Base-by-base conservation (phyloP, 2,329 filamentous ascomycete genomes). In the Colletotrichum sp. region DNA sequence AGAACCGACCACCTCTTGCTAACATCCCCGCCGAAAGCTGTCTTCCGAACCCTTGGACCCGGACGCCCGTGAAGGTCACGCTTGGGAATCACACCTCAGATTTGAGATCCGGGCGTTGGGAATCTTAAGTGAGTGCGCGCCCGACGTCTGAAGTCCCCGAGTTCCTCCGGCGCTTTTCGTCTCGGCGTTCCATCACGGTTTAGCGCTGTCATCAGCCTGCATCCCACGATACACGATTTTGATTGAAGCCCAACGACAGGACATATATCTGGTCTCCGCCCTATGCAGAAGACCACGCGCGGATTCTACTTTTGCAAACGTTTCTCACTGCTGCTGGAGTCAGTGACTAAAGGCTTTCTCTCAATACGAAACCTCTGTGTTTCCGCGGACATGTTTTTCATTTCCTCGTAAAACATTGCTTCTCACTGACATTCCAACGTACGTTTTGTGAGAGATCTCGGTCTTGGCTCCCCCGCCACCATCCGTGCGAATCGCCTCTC, bases 121-220 rank as follows among this genome's bases (percentile, higher is more conserved):
- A 28, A 71, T 67, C 52, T 72, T 24, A 5, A 24, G 18, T 21
- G 24, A 24, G 24, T 24, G 24, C 24, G 30, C 68, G 70, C 59
- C 57, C n/a, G 59, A 63, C 32, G 28, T 26, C 21, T 24, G 10
- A 14, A n/a, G 10, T 60, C 6, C 34, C 64, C 73, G 70, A 26
- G 68, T 68, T 32, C 52, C 70, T 34, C 73, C 73, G 73, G 26
- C 43, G 26, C 26, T 16, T 73, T 60, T 61, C 73, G 73, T 73
- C 70, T 73, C 14, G 73, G 70, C 64, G 39, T 32, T 60, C 34
- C 2, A 16, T 65, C 34, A 6, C 0, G 8, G 26, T 10, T 52
- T 65, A 32, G 70, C 57, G 34, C 36, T 16, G 26, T 7, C 26
- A 32, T 64, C 16, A 24, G 24, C 32, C 30, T 24, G 18, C 59